Conservation (phyloP, 2,329 filamentous ascomycete genomes). For the Microsporum canis region DNA sequence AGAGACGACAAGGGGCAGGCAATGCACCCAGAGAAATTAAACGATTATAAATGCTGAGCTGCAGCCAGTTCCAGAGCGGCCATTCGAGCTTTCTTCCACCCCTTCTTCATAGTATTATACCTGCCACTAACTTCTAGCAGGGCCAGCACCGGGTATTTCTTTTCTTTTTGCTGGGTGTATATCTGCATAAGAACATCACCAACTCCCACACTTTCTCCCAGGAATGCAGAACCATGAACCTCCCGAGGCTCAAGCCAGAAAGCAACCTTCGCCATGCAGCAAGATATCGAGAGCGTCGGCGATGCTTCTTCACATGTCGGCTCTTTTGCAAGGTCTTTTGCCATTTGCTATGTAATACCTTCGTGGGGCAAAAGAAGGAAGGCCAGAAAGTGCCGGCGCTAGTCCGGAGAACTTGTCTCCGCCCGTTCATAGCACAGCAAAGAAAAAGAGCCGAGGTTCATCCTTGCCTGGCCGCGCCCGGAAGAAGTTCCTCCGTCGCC, state of each 20-base stretch:
- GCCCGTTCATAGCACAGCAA: background rate
- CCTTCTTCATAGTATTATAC: background rate
- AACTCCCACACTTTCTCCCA: background rate
- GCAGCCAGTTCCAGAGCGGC: constrained; percentile 3
- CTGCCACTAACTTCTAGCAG: background rate
- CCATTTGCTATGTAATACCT: too few relatives aligned
- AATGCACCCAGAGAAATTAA: background rate
- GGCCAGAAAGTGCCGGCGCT: background rate
- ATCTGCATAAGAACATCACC: background rate
- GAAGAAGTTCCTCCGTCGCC: background rate
- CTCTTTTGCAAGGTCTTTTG: background rate
- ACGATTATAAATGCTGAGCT: background rate
- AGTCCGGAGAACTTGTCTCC: background rate
- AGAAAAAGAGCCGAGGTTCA: background rate
- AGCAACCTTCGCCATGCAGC: background rate
- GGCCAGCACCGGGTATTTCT: constrained; percentile 4
- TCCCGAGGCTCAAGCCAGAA: background rate
- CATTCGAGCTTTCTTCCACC: background rate
- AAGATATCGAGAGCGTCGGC: background rate
- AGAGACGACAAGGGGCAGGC: background rate
- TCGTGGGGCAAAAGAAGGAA: too few relatives aligned
- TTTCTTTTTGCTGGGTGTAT: background rate
- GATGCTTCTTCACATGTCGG: background rate
- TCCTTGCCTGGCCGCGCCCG: background rate
- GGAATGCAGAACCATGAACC: background rate